Percentiles rank a stretch among this genome's conserved stretches.
Evolutionary conservation across 2,329 filamentous ascomycete genomes (phyloP).

Genomic region (Aspergillus tubingensis): DNA sequence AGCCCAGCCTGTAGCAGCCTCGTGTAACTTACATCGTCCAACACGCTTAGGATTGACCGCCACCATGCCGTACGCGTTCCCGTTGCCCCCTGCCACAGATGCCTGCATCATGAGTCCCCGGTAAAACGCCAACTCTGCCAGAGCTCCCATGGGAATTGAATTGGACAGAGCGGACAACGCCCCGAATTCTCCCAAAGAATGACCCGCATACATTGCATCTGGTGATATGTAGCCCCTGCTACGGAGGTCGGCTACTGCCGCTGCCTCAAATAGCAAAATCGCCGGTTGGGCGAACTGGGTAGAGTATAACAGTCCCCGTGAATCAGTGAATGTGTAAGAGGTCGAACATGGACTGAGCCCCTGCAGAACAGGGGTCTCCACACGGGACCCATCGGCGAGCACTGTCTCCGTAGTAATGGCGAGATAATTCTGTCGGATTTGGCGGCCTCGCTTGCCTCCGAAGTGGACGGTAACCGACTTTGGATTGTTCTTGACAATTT

Average conservation of each 20-base stretch:
- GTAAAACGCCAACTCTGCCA: conserved; percentile 97
- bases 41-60: conserved; percentile 23
- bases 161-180: conserved; percentile 90
- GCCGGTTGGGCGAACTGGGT: conserved; percentile 98
- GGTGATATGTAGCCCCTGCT: conserved; percentile 88
- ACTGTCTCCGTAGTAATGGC: conserved; percentile 61
- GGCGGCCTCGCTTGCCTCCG: conserved; percentile 89
- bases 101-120: conserved; percentile 98
- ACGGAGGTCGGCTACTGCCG: conserved; percentile 96
- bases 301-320: conserved; percentile 85
- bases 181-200: conserved; percentile 95
- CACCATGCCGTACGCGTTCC: conserved; percentile 52
- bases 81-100: conserved; percentile 90
- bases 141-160: conserved; percentile 92
- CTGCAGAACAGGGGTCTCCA: conserved; percentile 98
- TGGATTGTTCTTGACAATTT: conserved; percentile 97
- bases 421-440: conserved; percentile 96
- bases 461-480: conserved; percentile 97
- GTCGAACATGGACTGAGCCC: conserved; percentile 72
- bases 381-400: conserved; percentile 59
- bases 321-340: conserved; percentile 95
- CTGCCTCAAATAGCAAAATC: conserved; percentile 96
- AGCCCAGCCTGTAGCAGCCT: neutral
- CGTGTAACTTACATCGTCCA: conserved; percentile 15
- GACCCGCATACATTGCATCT: conserved; percentile 92